Evolutionary conservation across 1,284 basidiomycete species (phyloP).

Genomic region (Fomitopsis pinicola): DNA sequence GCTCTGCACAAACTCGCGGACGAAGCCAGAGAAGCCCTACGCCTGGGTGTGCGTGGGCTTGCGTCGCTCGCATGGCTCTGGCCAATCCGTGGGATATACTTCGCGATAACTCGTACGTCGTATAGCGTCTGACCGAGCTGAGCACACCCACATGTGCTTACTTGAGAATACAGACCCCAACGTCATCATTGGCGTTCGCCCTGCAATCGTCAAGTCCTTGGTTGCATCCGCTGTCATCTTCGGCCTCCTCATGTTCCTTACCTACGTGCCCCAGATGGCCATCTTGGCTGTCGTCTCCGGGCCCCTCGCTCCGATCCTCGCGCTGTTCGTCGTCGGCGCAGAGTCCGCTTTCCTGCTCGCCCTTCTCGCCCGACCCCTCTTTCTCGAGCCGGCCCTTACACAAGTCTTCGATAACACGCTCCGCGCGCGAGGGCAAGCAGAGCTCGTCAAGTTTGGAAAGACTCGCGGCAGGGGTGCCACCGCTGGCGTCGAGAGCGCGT

Average conservation of each 20-base stretch:
- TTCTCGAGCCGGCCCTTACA: conserved; percentile 40
- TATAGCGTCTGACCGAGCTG: too few relatives aligned
- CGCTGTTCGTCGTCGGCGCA: conserved; percentile 31
- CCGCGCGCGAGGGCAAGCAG: conserved; percentile 29
- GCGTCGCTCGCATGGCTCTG: conserved; percentile 29
- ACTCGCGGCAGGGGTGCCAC: conserved; percentile 20
- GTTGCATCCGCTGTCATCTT: conserved; percentile 40
- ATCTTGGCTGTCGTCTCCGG: conserved; percentile 61
- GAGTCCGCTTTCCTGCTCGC: conserved; percentile 37
- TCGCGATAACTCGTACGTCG: conserved; percentile 21
- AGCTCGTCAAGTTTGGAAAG: conserved; percentile 32
- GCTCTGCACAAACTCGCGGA: conserved; percentile 7
- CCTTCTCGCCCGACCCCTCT: conserved; percentile 42
- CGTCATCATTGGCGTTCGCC: conserved; percentile 32
- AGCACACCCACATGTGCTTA: background rate
- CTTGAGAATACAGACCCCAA: conserved; percentile 19
- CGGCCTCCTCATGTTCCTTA: conserved; percentile 51
- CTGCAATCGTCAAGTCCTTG: conserved; percentile 36
- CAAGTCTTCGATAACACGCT: conserved; percentile 44
- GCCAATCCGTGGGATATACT: conserved; percentile 26
- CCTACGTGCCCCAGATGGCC: conserved; percentile 67
- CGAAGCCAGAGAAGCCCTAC: conserved; percentile 16
- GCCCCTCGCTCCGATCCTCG: conserved; percentile 42
- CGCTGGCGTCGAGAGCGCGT: conserved; percentile 27
- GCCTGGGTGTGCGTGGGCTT: conserved; percentile 16